phyloP scores from a whole-genome alignment of 768 basidiomycete species.

The Ramaria sp. region DNA sequence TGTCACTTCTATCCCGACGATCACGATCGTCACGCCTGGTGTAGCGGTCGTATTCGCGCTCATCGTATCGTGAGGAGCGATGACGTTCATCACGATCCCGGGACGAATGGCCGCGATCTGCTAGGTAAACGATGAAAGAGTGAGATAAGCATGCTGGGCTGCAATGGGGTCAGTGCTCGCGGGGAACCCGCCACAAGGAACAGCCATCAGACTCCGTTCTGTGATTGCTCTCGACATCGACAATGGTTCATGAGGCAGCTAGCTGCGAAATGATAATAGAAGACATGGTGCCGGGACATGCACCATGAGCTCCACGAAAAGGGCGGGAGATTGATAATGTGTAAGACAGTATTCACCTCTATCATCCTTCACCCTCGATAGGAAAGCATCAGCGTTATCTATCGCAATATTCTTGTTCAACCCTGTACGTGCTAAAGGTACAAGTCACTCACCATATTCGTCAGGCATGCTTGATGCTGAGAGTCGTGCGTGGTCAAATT shows the following conservation, averaged over 20 bases:
- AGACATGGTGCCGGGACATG: conserved; percentile 6
- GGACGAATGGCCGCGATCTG: conserved; percentile 36
- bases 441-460: conserved; percentile 4
- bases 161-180: conserved; percentile 6
- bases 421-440: background rate
- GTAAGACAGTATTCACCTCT: conserved; percentile 6
- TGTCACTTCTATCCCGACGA: conserved; percentile 38
- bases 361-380: conserved; percentile 8
- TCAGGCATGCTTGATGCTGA: conserved; percentile 4
- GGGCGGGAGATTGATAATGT: background rate
- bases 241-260: conserved; percentile 5
- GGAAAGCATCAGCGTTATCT: conserved; percentile 7
- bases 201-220: conserved; percentile 2
- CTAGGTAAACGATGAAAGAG: conserved; percentile 3
- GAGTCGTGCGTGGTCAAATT: background rate
- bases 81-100: conserved; percentile 47
- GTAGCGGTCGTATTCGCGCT: conserved; percentile 11
- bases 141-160: conserved; percentile 8
- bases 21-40: conserved; percentile 34
- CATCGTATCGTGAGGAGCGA: conserved; percentile 24
- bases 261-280: conserved; percentile 5
- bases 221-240: background rate
- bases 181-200: conserved; percentile 1
- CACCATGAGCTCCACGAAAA: conserved; percentile 9
- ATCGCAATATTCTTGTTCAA: background rate